phyloP scores from a whole-genome alignment of 176 grass and related monocot species.

The Tillandsia leiboldiana region DNA sequence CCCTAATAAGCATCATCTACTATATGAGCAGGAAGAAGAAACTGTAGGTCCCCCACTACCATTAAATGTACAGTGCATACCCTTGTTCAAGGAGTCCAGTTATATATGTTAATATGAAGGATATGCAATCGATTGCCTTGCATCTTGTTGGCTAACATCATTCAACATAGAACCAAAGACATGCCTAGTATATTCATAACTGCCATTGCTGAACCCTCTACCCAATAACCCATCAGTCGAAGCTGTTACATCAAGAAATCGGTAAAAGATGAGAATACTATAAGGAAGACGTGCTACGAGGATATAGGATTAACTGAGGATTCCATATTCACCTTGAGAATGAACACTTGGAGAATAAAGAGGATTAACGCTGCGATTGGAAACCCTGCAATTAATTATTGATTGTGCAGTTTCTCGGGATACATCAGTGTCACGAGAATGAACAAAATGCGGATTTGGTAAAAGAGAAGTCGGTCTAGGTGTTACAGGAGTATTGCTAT shows the following conservation, averaged over 20 bases:
- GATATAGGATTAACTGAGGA: not conserved
- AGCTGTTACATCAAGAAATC: conserved; percentile 36
- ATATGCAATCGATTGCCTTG: conserved; percentile 35
- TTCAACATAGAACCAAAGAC: conserved; percentile 64
- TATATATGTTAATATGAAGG: conserved; percentile 44
- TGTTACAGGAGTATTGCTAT: conserved; percentile 35
- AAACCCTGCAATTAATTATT: conserved; percentile 32
- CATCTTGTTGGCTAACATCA: conserved; percentile 41
- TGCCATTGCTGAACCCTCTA: conserved; percentile 47
- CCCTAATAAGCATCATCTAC: not conserved
- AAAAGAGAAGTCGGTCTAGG: conserved; percentile 40
- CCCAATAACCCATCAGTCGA: conserved; percentile 34
- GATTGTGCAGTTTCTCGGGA: conserved; percentile 20
- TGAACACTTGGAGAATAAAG: conserved; percentile 27
- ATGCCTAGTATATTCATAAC: conserved; percentile 64
- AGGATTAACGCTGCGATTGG: conserved; percentile 27
- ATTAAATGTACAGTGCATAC: conserved; percentile 8
- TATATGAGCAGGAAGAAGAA: not conserved
- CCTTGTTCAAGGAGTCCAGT: conserved; percentile 10
- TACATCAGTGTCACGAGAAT: conserved; percentile 27
- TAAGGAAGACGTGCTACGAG: conserved; percentile 7
- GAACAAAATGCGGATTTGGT: conserved; percentile 29
- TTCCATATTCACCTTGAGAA: conserved; percentile 36
- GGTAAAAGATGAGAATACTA: conserved; percentile 21
- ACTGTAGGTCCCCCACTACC: not conserved